Percentiles rank a stretch among this genome's conserved stretches.
phyloP scores from a whole-genome alignment of 2,329 filamentous ascomycete genomes.

The Aspergillus sp. region DNA sequence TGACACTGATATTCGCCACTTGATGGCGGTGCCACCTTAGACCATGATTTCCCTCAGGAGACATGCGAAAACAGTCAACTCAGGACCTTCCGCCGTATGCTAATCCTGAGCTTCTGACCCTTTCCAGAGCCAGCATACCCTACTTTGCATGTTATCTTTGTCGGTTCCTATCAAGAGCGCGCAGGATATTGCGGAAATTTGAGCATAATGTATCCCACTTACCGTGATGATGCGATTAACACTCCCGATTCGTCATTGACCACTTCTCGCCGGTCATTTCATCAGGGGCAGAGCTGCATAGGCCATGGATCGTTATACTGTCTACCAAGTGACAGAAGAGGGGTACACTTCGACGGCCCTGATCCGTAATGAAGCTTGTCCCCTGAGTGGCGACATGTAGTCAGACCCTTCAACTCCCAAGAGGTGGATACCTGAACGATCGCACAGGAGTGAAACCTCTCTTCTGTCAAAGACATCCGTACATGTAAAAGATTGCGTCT shows the following conservation, averaged over 20 bases:
- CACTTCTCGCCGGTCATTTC: not conserved
- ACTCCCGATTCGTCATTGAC: not conserved
- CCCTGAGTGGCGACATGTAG: no score
- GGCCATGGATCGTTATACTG: not conserved
- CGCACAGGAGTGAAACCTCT: not conserved
- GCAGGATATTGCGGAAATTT: not conserved
- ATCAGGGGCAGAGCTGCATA: not conserved
- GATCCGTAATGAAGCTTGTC: no score
- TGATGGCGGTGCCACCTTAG: not conserved
- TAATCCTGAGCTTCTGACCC: no score
- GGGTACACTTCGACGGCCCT: no score
- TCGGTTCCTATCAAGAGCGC: no score
- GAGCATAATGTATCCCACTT: no score
- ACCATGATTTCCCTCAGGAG: not conserved
- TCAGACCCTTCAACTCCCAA: no score
- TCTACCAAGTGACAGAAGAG: no score
- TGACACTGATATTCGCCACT: not conserved
- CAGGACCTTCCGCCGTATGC: no score
- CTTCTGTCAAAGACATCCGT: not conserved
- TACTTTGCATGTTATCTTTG: not conserved
- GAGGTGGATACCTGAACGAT: not conserved
- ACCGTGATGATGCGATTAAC: not conserved
- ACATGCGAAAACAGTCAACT: not conserved
- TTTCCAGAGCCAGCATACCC: not conserved
- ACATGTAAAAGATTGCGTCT: not conserved